phyloP scores from a whole-genome alignment of 768 basidiomycete species.

The Strobilomyces dryophilus region DNA sequence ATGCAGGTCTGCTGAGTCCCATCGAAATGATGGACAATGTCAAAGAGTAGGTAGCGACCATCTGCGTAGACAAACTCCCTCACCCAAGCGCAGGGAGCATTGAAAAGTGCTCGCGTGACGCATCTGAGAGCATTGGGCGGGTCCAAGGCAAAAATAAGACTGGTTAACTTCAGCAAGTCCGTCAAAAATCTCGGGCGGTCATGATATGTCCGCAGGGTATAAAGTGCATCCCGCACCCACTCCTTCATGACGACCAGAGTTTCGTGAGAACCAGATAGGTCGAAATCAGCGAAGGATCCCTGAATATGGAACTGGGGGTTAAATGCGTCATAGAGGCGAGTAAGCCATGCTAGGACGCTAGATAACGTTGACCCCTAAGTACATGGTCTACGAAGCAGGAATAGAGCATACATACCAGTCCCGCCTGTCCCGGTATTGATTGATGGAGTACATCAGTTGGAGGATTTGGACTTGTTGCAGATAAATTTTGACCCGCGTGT shows the following conservation, averaged over 20 bases:
- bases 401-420: background rate
- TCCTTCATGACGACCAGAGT: conserved; percentile 36
- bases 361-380: too few species aligned
- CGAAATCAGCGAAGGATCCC: conserved; percentile 39
- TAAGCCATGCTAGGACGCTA: conserved; percentile 32
- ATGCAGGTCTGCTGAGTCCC: conserved; percentile 25
- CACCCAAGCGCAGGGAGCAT: conserved; percentile 1
- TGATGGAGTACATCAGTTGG: conserved; percentile 27
- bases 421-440: background rate
- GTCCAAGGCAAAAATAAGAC: conserved; percentile 39
- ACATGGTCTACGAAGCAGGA: too few species aligned
- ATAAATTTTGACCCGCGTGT: conserved; percentile 40
- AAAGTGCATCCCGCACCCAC: conserved; percentile 49
- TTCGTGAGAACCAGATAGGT: conserved; percentile 33
- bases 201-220: conserved; percentile 13
- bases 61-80: conserved; percentile 12
- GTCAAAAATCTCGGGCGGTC: conserved; percentile 29
- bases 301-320: conserved; percentile 43
- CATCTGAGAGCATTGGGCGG: conserved; percentile 20
- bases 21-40: conserved; percentile 29
- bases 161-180: conserved; percentile 32
- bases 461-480: conserved; percentile 49
- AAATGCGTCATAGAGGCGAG: conserved; percentile 44
- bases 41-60: conserved; percentile 27
- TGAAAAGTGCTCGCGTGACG: conserved; percentile 18